Conservation (phyloP, 1,284 basidiomycete genomes). For the Termitomyces sp. region DNA sequence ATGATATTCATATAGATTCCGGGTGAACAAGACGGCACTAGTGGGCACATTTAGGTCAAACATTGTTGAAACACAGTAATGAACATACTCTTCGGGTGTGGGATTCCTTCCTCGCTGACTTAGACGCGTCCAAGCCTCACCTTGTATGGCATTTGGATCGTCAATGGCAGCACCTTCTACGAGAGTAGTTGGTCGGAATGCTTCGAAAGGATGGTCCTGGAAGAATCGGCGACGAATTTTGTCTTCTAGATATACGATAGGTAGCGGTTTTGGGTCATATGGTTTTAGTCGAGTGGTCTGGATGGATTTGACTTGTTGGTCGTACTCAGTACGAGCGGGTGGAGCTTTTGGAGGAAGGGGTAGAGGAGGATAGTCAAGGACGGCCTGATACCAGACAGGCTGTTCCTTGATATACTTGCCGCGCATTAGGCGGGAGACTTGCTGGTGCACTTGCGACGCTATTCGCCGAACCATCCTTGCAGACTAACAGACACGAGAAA, state of each 20-base stretch:
- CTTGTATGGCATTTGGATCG: conserved; percentile 52
- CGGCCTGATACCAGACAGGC: conserved; percentile 85
- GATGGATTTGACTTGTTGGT: conserved; percentile 28
- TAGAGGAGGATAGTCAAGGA: conserved; percentile 84
- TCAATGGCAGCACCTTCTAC: conserved; percentile 66
- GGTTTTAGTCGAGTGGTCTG: conserved; percentile 17
- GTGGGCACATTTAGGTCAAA: conserved; percentile 14
- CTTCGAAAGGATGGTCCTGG: conserved; percentile 94
- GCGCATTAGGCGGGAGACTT: conserved; percentile 79
- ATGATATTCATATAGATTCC: conserved; percentile 73
- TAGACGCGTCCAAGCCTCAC: conserved; percentile 68
- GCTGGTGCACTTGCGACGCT: conserved; percentile 85
- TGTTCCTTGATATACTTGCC: conserved; percentile 62
- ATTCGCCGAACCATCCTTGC: conserved; percentile 73
- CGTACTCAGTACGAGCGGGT: conserved; percentile 48
- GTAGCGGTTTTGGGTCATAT: conserved; percentile 47
- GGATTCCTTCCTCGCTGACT: conserved; percentile 82
- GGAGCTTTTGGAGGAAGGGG: conserved; percentile 76
- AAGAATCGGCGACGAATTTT: conserved; percentile 88
- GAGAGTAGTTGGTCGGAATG: conserved; percentile 76
- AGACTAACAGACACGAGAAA: neutral
- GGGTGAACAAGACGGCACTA: conserved; percentile 78
- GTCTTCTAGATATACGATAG: conserved; percentile 84
- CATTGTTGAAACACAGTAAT: conserved; percentile 1
- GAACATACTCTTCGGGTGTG: conserved; percentile 82